Conservation (phyloP, 805 yeast species). For the Myxozyma geophila region DNA sequence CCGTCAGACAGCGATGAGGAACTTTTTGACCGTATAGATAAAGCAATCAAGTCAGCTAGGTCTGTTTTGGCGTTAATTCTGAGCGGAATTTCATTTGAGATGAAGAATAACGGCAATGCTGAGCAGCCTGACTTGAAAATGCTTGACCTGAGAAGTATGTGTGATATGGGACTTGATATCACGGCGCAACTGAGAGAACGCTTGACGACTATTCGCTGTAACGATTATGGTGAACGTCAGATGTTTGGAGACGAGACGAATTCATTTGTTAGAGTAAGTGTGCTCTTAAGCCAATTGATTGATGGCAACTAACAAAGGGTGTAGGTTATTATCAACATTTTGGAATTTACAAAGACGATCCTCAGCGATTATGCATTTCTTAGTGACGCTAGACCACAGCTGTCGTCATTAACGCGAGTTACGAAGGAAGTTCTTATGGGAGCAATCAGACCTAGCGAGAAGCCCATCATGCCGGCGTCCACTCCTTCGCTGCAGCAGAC, state of each 20-base stretch:
- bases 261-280: slow-evolving; percentile 77
- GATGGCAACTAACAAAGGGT: background rate
- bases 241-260: slow-evolving; percentile 86
- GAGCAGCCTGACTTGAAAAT: slow-evolving; percentile 55
- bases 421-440: slow-evolving; percentile 72
- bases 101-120: slow-evolving; percentile 41
- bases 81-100: slow-evolving; percentile 45
- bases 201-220: slow-evolving; percentile 55
- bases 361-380: slow-evolving; percentile 81
- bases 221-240: slow-evolving; percentile 57
- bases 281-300: slow-evolving; percentile 40
- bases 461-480: background rate
- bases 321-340: slow-evolving; percentile 48
- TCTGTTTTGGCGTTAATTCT: slow-evolving; percentile 78
- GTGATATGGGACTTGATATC: slow-evolving; percentile 80
- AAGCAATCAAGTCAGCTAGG: slow-evolving; percentile 70
- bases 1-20: slow-evolving; percentile 66
- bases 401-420: slow-evolving; percentile 81
- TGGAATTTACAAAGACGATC: slow-evolving; percentile 80
- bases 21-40: slow-evolving; percentile 64
- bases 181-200: slow-evolving; percentile 67
- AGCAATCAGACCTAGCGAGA: slow-evolving; percentile 5
- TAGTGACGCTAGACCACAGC: slow-evolving; percentile 75
- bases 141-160: slow-evolving; percentile 75
- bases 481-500: background rate